Evolutionary conservation across 768 basidiomycete genomes (phyloP), one percentile per base, ranked within the genome.

Genomic region (Lactarius indigo): DNA sequence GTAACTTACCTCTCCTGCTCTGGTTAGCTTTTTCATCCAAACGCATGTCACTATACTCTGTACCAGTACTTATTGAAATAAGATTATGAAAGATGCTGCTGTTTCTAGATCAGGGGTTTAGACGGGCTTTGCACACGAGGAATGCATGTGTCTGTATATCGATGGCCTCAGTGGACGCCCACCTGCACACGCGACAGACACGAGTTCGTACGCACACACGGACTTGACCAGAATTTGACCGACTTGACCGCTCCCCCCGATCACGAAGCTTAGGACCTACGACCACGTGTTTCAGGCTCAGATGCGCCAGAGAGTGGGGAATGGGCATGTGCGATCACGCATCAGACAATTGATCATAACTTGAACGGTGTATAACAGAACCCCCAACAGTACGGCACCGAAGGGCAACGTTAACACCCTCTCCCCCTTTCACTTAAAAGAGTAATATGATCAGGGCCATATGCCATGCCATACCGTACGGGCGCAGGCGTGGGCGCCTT

Each of bases 41-140:
- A 26, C 18, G 0, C 33, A 35, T 57, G 39, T 61, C 60, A 47
- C 31, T 31, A 41, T 50, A 13, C 23, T n/a, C 47, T 52, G 50
- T 52, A 52, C 47, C 50, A 52, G 50, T 52, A 35, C 54, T 61
- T 65, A 60, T 59, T 56, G 26, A 41, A 60, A 10, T 64, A 41
- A 37, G 28, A 41, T 59, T 35, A 26, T 52, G 23, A 52, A 52
- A n/a, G 50, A 26, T 13, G 26, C 13, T 50, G 9, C n/a, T 13
- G 8, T 52, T 26, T 15, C 6, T n/a, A 26, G 47, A 23, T 26
- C 26, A 52, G 12, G 23, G 47, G 47, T 9, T 50, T 18, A 18
- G 44, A 18, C 20, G 20, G 37, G 42, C 44, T 47, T 12, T 47
- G 44, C 4, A 50, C 47, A 26, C 47, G 47, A 50, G 47, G 47